Base-by-base conservation (phyloP, 2,329 filamentous ascomycete species). In the Fusarium keratoplasticum region DNA sequence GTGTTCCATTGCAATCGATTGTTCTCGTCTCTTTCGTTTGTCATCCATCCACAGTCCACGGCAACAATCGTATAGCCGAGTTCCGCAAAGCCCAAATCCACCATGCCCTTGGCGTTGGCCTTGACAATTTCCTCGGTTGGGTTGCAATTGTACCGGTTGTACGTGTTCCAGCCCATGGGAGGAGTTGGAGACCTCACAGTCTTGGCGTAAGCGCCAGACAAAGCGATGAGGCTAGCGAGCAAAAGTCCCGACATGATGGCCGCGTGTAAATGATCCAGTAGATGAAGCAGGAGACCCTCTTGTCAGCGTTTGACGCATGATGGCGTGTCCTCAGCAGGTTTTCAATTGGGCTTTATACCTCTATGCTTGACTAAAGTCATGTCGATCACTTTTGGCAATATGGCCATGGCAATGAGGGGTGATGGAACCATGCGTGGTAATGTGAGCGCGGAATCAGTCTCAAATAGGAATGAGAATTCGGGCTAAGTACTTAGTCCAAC, bases 31-130 rank as follows among this genome's bases (percentile, higher is more conserved):
- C 84, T 79, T 9, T 83, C 77, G 18, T 73, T 74, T 0, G 81
- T 76, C 25, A 81, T 84, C 90, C 89, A 92, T 1, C 90, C 89
- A 63, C 89, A 91, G 73, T 92, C 90, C 0, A 86, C 84, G 0
- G 88, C 89, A 35, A 91, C 86, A 64, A 87, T 86, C 2, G 81
- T 84, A 74, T 92, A 92, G 7, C 90, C 89, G 0, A 88, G 80
- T 4, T 85, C 82, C 0, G 83, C 82, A 1, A 91, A 83, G 0
- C 88, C 88, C 0, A 88, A 80, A 50, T 87, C 84, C 0, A 89
- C 83, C 0, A 91, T 78, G 0, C 87, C 89, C 47, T 88, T 81
- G 0, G 88, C 87, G 66, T 89, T 90, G 4, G 82, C 80, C 42
- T 77, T 78, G 52, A 78, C 77, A 18, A 78, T 73, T 0, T 67